Base-by-base conservation (phyloP, 805 yeast genomes). In the Candida sithepensis region DNA sequence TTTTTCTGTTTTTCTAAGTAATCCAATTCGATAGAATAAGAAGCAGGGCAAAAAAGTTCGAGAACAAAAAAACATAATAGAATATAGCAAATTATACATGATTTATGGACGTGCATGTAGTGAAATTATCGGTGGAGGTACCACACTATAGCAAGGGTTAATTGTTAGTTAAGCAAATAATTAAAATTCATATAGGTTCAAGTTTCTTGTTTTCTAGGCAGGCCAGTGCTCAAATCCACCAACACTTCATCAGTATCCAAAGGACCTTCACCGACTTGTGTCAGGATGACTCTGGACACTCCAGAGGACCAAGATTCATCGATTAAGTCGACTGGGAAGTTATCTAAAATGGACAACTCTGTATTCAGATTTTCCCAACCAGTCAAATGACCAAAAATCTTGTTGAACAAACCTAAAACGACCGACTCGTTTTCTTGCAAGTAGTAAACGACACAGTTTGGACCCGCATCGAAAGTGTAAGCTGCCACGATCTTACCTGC, bases 391-490 rank as follows among this genome's bases (percentile, higher is more conserved):
- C 68, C 67, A 60, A 89, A 83, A 53, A 79, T 74, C 47, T 74
- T 71, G 66, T 83, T 72, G 49, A 94, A 70, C 54, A 88, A 74
- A 3, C 90, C 84, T 57, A 92, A 76, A 6, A 94, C 82, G 52
- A 72, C 74, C n/a, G 69, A 58, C 68, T 90, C 96, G 68, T 92
- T 79, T 60, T 82, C 74, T 55, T 77, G 78, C 63, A 84, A 82
- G 65, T 94, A 94, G 71, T 94, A 94, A 51, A 94, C 78, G 40
- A 94, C 99, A 19, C 97, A 96, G 69, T 94, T 94, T 68, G 99
- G 99, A 64, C 99, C 99, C 28, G 99, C 99, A 68, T 94, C 99
- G 63, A 86, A 94, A 1, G 99, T 94, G 69, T 94, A 94, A 34
- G 98, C 98, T 12, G 96, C 99, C 46, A 92, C 76, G 12, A 77